Evolutionary conservation across 768 basidiomycete genomes (phyloP).

Genomic region (Kwoniella sp.): DNA sequence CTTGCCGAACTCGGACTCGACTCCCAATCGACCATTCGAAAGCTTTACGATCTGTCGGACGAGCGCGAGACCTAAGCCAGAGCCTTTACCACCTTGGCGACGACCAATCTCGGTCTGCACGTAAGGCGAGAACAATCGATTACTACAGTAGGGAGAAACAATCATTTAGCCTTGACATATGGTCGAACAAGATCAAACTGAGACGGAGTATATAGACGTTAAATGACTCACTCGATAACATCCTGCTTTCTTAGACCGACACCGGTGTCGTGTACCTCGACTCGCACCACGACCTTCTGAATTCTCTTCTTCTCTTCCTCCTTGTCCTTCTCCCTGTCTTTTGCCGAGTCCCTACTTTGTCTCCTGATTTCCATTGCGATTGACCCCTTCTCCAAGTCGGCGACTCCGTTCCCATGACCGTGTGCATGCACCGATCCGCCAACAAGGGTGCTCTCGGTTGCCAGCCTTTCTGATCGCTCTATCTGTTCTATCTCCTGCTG

Average conservation of each 20-base stretch:
- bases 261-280: conserved; percentile 77
- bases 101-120: conserved; percentile 59
- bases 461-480: conserved; percentile 7
- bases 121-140: conserved; percentile 55
- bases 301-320: conserved; percentile 28
- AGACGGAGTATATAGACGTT: too few relatives aligned
- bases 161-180: too few relatives aligned
- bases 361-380: conserved; percentile 29
- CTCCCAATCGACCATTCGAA: conserved; percentile 69
- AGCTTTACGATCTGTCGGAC: conserved; percentile 77
- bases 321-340: conserved; percentile 22
- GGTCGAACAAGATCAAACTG: too few relatives aligned
- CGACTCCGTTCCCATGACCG: not conserved
- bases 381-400: conserved; percentile 45
- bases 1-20: conserved; percentile 57
- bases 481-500: conserved; percentile 19
- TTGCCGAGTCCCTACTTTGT: conserved; percentile 21
- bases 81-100: conserved; percentile 62
- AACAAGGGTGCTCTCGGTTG: not conserved
- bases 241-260: conserved; percentile 67
- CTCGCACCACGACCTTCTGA: conserved; percentile 63
- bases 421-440: not conserved
- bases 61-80: conserved; percentile 73
- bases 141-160: conserved; percentile 17
- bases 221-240: conserved; percentile 64